phyloP scores from a whole-genome alignment of 2,329 filamentous ascomycete genomes.

The Byssoonygena ceratinophila region DNA sequence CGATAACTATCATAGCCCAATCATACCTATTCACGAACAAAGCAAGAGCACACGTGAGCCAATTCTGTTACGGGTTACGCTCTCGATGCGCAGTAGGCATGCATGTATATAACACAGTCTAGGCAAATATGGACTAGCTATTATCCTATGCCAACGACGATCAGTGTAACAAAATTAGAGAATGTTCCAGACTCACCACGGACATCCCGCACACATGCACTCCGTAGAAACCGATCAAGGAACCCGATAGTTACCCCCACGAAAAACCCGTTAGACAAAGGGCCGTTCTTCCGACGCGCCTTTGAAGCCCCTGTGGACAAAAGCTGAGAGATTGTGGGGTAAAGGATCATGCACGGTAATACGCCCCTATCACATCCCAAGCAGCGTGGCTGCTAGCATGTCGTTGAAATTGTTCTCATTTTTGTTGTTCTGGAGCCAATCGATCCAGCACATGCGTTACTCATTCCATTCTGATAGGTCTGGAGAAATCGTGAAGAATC shows the following conservation, averaged over 20 bases:
- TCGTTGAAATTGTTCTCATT: not conserved
- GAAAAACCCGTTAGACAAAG: not conserved
- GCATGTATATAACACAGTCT: not conserved
- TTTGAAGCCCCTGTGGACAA: not conserved
- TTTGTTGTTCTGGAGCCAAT: conserved; percentile 2
- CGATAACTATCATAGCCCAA: not conserved
- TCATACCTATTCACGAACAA: not conserved
- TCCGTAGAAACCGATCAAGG: not conserved
- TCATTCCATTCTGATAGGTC: no score
- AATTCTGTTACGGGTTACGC: not conserved
- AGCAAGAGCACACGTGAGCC: conserved; percentile 6
- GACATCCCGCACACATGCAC: not conserved
- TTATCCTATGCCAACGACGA: not conserved
- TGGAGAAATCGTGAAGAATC: no score
- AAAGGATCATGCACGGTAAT: not conserved
- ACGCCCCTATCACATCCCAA: not conserved
- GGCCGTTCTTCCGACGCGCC: not conserved
- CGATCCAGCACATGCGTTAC: conserved; percentile 1
- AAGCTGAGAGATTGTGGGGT: not conserved
- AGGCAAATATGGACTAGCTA: not conserved
- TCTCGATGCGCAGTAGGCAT: not conserved
- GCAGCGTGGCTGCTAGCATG: no score
- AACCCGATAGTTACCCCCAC: not conserved
- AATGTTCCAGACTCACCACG: not conserved
- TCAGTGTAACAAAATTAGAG: not conserved